Percentiles rank a stretch among this genome's conserved stretches.
phyloP scores from a whole-genome alignment of 73 alveolate genomes.

The Tetrahymena borealis region DNA sequence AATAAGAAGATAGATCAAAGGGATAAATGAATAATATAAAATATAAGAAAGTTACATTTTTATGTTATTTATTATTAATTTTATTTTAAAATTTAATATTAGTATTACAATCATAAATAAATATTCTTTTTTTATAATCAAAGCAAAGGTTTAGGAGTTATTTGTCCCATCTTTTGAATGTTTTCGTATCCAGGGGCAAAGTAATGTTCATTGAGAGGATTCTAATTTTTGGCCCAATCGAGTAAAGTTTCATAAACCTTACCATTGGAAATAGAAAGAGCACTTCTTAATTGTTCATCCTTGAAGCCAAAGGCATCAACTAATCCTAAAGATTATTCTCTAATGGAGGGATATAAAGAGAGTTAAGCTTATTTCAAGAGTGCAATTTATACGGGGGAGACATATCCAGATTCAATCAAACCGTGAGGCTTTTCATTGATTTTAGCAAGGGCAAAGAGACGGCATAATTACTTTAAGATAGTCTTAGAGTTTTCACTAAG shows the following conservation, averaged over 20 bases:
- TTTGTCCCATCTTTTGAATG: background rate
- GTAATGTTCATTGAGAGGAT: constrained; percentile 28
- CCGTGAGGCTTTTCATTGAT: background rate
- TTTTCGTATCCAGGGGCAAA: background rate
- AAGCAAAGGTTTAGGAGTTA: background rate
- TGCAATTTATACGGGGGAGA: background rate
- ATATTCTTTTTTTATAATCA: background rate
- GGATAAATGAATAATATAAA: too few species aligned
- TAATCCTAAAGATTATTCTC: background rate
- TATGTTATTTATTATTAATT: too few species aligned
- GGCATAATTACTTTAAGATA: background rate
- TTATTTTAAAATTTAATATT: too few species aligned
- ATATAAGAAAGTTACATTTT: background rate
- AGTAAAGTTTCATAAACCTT: constrained; percentile 29
- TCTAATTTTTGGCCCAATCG: constrained; percentile 33
- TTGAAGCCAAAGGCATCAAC: constrained; percentile 5
- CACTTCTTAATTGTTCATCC: constrained; percentile 30
- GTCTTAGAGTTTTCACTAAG: background rate
- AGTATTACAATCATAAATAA: too few species aligned
- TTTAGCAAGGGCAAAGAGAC: background rate
- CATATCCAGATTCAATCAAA: background rate
- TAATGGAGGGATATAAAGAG: background rate
- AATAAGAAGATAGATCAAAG: too few species aligned
- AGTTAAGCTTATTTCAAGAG: background rate
- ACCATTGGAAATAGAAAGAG: constrained; percentile 23